Evolutionary conservation across 306 rosid species (phyloP).

Genomic region (Sindora glabra): DNA sequence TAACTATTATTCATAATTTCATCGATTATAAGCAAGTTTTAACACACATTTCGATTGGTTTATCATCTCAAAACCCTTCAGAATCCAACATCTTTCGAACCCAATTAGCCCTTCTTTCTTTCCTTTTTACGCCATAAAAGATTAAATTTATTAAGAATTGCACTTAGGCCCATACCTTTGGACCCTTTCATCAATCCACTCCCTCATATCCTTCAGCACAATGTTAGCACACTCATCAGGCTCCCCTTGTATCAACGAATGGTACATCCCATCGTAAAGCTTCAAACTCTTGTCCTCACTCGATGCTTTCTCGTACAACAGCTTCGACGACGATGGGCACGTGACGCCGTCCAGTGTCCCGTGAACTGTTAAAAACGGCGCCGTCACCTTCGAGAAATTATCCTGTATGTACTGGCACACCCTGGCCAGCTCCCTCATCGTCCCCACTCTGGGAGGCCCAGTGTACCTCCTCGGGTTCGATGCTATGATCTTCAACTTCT

Average conservation of each 20-base stretch:
- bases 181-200: conserved; percentile 77
- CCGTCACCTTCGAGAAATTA: conserved; percentile 53
- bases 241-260: conserved; percentile 88
- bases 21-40: no score
- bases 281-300: conserved; percentile 76
- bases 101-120: no score
- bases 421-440: conserved; percentile 84
- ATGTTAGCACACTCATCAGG: conserved; percentile 61
- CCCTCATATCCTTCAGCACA: conserved; percentile 74
- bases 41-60: no score
- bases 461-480: conserved; percentile 83
- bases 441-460: conserved; percentile 88
- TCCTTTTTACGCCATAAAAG: no score
- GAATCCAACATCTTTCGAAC: no score
- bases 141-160: no score
- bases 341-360: conserved; percentile 83
- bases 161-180: conserved; percentile 32
- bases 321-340: conserved; percentile 72
- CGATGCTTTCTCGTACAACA: conserved; percentile 67
- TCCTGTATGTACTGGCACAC: conserved; percentile 81
- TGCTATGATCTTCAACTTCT: conserved; percentile 70
- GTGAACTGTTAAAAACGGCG: conserved; percentile 77
- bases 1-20: no score
- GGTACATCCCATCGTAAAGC: conserved; percentile 92
- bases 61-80: no score